Conservation (phyloP, 495 filamentous ascomycete genomes). For the Astrothelium macrocarpum region DNA sequence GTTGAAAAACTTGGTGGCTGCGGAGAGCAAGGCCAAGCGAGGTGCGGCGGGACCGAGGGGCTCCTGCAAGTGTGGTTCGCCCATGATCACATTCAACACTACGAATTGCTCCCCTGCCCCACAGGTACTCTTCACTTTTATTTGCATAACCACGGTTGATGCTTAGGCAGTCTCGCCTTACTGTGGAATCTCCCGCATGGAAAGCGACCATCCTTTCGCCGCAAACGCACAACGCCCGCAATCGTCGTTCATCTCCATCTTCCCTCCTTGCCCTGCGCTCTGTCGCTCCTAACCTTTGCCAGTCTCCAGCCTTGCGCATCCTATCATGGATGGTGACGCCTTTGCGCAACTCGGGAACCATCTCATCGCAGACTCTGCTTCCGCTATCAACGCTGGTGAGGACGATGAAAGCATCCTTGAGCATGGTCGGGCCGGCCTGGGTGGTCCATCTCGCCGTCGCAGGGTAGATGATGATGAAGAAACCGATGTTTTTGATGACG, state of each 20-base stretch:
- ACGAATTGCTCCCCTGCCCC: neutral
- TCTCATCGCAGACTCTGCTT: conserved; percentile 61
- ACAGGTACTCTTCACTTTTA: neutral
- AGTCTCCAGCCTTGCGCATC: neutral
- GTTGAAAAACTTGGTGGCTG: neutral
- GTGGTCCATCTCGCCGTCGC: conserved; percentile 55
- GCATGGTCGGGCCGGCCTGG: conserved; percentile 50
- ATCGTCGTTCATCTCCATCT: neutral
- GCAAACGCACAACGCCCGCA: neutral
- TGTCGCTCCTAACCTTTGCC: neutral
- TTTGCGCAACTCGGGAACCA: conserved; percentile 82
- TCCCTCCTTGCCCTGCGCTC: neutral
- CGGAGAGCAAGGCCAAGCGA: neutral
- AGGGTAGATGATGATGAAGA: conserved; percentile 74
- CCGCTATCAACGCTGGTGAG: conserved; percentile 68
- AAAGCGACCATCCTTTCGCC: neutral
- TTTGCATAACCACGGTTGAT: neutral
- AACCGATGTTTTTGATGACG: conserved; percentile 72
- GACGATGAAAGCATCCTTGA: conserved; percentile 67
- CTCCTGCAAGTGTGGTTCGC: no score
- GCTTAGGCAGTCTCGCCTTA: neutral
- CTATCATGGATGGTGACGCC: conserved; percentile 59
- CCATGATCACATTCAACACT: neutral
- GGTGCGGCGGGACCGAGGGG: neutral
- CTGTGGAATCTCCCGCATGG: neutral